Evolutionary conservation across 2,329 filamentous ascomycete genomes (phyloP).

Genomic region (Saccharata proteae): DNA sequence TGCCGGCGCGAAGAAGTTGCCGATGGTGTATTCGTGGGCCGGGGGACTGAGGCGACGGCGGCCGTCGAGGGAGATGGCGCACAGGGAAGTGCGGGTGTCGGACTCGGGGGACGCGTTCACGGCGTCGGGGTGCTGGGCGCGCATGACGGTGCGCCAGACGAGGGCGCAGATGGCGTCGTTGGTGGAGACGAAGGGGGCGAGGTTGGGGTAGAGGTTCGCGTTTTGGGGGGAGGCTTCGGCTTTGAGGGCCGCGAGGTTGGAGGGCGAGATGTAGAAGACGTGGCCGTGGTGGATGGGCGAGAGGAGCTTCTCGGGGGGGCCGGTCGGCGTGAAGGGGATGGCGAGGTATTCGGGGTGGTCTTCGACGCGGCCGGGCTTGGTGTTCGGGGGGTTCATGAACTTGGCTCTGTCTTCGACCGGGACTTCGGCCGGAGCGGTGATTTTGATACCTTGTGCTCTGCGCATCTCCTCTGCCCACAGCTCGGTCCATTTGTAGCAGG

Average conservation of each 20-base stretch:
- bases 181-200: not conserved
- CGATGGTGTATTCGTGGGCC: constrained; percentile 1
- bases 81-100: no score
- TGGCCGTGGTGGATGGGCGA: constrained; percentile 1
- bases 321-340: constrained; percentile 1
- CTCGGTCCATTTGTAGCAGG: constrained; percentile 1
- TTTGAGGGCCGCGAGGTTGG: not conserved
- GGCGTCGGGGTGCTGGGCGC: constrained; percentile 1
- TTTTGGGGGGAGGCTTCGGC: not conserved
- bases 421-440: not conserved
- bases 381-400: not conserved
- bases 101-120: not conserved
- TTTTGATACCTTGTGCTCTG: not conserved
- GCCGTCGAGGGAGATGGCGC: not conserved
- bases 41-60: not conserved
- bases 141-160: constrained; percentile 3
- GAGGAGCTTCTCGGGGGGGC: not conserved
- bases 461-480: constrained; percentile 1
- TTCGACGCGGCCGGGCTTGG: not conserved
- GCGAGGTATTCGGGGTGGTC: constrained; percentile 2
- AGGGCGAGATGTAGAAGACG: constrained; percentile 3
- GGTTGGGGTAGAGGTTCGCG: no score
- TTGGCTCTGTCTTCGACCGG: not conserved
- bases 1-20: constrained; percentile 1
- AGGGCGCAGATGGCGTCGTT: constrained; percentile 2